Conservation (phyloP, 2,329 filamentous ascomycete species). For the Sclerotinia trifoliorum region DNA sequence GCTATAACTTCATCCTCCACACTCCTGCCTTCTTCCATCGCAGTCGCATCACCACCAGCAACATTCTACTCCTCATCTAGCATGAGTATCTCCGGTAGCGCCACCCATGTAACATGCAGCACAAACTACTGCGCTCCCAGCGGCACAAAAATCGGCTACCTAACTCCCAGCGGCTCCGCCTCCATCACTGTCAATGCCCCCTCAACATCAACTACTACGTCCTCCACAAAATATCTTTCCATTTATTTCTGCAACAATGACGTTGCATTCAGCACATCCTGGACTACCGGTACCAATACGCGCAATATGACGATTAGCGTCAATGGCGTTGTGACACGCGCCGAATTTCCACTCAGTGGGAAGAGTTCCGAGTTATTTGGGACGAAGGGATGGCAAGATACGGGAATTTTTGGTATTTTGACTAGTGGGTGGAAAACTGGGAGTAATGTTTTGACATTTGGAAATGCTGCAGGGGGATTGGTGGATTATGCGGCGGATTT, state of each 20-base stretch:
- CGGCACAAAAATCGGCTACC: constrained; percentile 31
- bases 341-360: constrained; percentile 34
- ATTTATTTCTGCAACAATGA: constrained; percentile 36
- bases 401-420: constrained; percentile 32
- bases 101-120: constrained; percentile 26
- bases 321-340: constrained; percentile 30
- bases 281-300: constrained; percentile 33
- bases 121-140: constrained; percentile 30
- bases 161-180: constrained; percentile 27
- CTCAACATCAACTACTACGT: background rate
- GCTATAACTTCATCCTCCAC: constrained; percentile 25
- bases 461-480: constrained; percentile 39
- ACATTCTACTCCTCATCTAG: constrained; percentile 50
- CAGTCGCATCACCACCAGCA: constrained; percentile 24
- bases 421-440: constrained; percentile 29
- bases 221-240: constrained; percentile 25
- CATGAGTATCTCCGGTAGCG: constrained; percentile 53
- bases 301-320: constrained; percentile 34
- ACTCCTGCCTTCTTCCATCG: constrained; percentile 17
- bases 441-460: constrained; percentile 37
- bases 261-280: constrained; percentile 31
- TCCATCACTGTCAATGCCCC: constrained; percentile 24
- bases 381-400: constrained; percentile 32
- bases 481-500: constrained; percentile 41
- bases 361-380: constrained; percentile 34